These are phyloP conservation scores for Grosmannia penicillata DNA, from an alignment of 2,329 filamentous ascomycete genomes.

Conservation along the genomic window DNA sequence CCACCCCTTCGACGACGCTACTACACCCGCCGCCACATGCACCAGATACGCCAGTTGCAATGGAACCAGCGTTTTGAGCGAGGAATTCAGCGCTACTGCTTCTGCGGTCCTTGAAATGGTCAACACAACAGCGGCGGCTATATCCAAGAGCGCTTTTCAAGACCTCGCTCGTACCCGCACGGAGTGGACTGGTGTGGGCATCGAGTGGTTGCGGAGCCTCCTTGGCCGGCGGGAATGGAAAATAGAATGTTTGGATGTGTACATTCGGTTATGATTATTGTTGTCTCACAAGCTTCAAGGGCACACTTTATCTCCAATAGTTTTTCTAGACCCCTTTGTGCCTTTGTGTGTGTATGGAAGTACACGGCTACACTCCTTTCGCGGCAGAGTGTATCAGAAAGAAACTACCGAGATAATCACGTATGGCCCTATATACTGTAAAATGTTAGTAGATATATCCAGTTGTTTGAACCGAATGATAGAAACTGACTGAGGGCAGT, in stretches of 20 bases:
- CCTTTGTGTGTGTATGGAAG: no score
- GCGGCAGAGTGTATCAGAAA: no score
- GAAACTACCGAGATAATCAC: no score
- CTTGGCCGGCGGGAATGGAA: conserved; percentile 77
- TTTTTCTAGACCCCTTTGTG: no score
- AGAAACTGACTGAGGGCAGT: no score
- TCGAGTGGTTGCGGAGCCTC: conserved; percentile 75
- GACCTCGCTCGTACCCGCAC: conserved; percentile 37
- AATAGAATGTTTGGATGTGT: conserved; percentile 80
- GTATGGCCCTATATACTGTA: no score
- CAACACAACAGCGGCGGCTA: conserved; percentile 54
- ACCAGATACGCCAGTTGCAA: neutral
- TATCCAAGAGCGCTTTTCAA: conserved; percentile 54
- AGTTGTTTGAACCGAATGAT: no score
- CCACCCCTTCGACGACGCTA: conserved; percentile 17
- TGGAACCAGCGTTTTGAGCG: conserved; percentile 6
- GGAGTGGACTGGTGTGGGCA: conserved; percentile 62
- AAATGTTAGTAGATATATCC: no score
- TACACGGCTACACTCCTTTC: no score
- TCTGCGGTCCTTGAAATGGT: conserved; percentile 33
- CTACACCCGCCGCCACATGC: neutral
- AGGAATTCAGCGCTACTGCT: conserved; percentile 30
- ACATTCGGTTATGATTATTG: conserved; percentile 60
- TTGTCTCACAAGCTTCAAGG: no score
- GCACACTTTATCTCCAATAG: no score